phyloP scores from a whole-genome alignment of 495 filamentous ascomycete genomes.

The Penicillium samsonianum region DNA sequence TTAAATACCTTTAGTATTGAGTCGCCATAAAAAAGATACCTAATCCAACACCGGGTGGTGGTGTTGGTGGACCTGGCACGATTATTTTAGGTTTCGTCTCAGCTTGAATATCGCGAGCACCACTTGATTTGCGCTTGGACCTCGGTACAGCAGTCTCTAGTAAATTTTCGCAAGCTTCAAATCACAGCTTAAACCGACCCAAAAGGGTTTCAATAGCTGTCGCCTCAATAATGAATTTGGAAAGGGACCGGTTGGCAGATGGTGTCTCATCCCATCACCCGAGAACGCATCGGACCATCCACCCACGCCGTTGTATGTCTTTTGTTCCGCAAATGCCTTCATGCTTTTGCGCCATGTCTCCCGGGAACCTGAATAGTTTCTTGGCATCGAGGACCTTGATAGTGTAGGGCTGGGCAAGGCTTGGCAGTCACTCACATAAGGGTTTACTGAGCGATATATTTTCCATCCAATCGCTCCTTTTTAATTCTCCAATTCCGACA shows the following conservation, averaged over 20 bases:
- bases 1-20: no score
- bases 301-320: background rate
- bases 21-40: no score
- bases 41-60: no score
- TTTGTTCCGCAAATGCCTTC: no score
- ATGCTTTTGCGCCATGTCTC: background rate
- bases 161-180: background rate
- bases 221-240: background rate
- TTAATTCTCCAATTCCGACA: background rate
- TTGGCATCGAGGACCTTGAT: background rate
- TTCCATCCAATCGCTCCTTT: background rate
- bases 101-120: no score
- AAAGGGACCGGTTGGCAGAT: background rate
- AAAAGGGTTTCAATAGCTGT: background rate
- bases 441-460: background rate
- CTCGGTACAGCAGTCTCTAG: no score
- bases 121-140: no score
- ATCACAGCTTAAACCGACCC: background rate
- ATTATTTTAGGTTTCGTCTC: no score
- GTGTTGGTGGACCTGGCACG: no score
- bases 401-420: background rate
- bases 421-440: background rate
- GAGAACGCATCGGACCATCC: background rate
- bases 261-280: background rate
- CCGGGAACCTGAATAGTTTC: background rate